Percentiles rank a stretch among this genome's conserved stretches.
Evolutionary conservation across 768 basidiomycete genomes (phyloP).

Genomic region (Tephrocybe rancida): DNA sequence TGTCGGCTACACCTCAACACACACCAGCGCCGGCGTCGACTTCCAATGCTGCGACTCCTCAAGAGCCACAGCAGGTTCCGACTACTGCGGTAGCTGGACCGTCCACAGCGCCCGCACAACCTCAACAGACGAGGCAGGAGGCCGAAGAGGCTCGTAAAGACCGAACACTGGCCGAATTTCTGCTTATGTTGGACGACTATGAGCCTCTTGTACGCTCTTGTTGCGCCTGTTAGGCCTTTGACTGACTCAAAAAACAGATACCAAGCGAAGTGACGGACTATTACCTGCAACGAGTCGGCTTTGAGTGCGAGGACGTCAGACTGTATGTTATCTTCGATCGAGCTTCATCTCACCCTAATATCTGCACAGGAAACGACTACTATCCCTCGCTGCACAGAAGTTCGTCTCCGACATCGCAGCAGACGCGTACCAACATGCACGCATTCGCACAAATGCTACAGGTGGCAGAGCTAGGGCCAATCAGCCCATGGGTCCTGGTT

Average conservation of each 20-base stretch:
- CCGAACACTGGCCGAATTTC: conserved; percentile 87
- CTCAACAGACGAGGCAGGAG: conserved; percentile 62
- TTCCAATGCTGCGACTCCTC: conserved; percentile 24
- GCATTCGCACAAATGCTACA: conserved; percentile 87
- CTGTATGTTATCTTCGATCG: conserved; percentile 54
- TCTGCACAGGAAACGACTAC: conserved; percentile 79
- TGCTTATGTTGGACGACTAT: conserved; percentile 96
- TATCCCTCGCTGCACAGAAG: conserved; percentile 96
- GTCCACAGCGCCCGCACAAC: conserved; percentile 28
- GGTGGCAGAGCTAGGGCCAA: conserved; percentile 70
- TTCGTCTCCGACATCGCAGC: conserved; percentile 96
- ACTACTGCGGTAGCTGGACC: conserved; percentile 23
- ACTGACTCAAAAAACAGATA: conserved; percentile 57
- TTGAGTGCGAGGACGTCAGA: conserved; percentile 93
- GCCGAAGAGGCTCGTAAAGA: conserved; percentile 87
- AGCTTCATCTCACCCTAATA: background rate
- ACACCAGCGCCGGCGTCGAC: conserved; percentile 30
- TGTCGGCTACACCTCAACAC: conserved; percentile 35
- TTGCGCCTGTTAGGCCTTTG: background rate
- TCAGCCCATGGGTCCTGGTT: conserved; percentile 60
- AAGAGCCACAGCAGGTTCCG: conserved; percentile 29
- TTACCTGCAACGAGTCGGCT: conserved; percentile 94
- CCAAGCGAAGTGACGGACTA: conserved; percentile 98
- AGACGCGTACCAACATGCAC: conserved; percentile 97
- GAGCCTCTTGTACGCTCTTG: conserved; percentile 77